phyloP scores from a whole-genome alignment of 768 basidiomycete species.

The Tricholoma sp. region DNA sequence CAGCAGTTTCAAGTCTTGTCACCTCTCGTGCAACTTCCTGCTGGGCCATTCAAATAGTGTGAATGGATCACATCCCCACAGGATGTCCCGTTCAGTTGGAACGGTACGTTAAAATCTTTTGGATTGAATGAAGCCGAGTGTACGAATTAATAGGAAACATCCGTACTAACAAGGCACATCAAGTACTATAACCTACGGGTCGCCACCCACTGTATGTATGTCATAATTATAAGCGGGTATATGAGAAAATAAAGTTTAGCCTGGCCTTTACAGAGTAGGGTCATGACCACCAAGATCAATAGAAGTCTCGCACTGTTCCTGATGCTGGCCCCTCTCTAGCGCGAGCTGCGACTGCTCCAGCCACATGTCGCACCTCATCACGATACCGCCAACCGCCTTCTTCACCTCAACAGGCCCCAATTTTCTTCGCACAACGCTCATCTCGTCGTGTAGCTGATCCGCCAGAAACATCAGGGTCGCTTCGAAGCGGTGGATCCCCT shows the following conservation, averaged over 20 bases:
- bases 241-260: not conserved
- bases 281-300: not conserved
- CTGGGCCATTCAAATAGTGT: too few species aligned
- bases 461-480: not conserved
- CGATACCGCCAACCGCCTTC: not conserved
- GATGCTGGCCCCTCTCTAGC: not conserved
- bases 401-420: not conserved
- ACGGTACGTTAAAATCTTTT: too few species aligned
- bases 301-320: not conserved
- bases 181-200: too few species aligned
- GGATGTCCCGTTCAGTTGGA: too few species aligned
- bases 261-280: not conserved
- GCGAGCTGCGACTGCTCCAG: not conserved
- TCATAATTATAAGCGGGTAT: too few species aligned
- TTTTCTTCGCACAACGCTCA: not conserved
- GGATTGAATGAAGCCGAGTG: too few species aligned
- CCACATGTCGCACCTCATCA: constrained; percentile 1
- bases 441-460: constrained; percentile 1
- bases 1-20: too few species aligned
- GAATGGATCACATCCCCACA: too few species aligned
- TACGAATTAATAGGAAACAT: too few species aligned
- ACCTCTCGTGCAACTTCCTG: too few species aligned
- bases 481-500: not conserved
- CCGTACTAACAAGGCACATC: too few species aligned
- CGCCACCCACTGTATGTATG: too few species aligned